Percentiles rank a stretch among this genome's conserved stretches.
Conservation (phyloP, 345 rosid genomes). For the Toxicodendron radicans region DNA sequence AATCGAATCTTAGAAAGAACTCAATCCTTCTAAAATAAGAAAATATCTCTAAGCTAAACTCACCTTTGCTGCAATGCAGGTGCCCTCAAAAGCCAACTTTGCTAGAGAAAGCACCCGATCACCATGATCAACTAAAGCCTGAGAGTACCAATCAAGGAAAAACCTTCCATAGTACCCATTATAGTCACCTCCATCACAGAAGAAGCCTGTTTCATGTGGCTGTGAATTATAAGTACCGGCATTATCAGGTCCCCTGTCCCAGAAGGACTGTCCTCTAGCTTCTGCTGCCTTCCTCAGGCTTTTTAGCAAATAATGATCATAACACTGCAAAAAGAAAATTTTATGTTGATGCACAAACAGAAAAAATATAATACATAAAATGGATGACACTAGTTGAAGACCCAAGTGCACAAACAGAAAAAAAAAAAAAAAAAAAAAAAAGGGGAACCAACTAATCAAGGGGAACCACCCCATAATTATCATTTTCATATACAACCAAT, state of each 20-base stretch:
- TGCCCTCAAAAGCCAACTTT: slow-evolving; percentile 79
- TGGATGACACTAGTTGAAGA: neutral
- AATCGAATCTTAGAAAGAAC: neutral
- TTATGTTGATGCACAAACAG: neutral
- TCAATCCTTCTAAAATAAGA: neutral
- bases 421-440: neutral
- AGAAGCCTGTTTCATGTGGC: slow-evolving; percentile 90
- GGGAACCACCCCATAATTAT: neutral
- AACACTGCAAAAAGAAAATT: slow-evolving; percentile 55
- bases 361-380: neutral
- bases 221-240: slow-evolving; percentile 83
- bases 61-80: slow-evolving; percentile 80
- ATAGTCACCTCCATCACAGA: slow-evolving; percentile 95
- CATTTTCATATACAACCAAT: neutral
- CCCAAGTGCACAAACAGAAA: neutral
- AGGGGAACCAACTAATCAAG: neutral
- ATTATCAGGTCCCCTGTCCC: slow-evolving; percentile 94
- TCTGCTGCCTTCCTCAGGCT: slow-evolving; percentile 83
- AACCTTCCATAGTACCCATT: slow-evolving; percentile 91
- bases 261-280: slow-evolving; percentile 68
- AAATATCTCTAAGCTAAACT: slow-evolving; percentile 28
- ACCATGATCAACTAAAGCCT: slow-evolving; percentile 74
- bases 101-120: slow-evolving; percentile 78
- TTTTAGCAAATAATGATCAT: slow-evolving; percentile 77
- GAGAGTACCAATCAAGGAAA: slow-evolving; percentile 94